Conservation (phyloP, 306 rosid species). For the Acmispon strigosus region DNA sequence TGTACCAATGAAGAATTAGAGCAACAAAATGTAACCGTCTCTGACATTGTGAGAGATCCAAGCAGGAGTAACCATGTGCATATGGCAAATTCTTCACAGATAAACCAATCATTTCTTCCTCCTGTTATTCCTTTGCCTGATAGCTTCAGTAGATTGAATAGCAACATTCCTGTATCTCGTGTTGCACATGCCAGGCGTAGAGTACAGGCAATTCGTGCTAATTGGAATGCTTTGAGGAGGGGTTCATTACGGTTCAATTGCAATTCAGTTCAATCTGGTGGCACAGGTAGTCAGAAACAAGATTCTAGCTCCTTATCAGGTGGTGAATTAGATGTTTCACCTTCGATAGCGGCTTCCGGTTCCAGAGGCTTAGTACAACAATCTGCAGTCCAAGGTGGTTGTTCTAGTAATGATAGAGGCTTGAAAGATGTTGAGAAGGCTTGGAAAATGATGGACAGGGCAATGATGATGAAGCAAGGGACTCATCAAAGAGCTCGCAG, state of each 20-base stretch:
- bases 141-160: constrained; percentile 19
- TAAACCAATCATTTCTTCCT: constrained; percentile 18
- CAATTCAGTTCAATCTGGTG: constrained; percentile 30
- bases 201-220: constrained; percentile 45
- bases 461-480: constrained; percentile 35
- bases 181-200: constrained; percentile 40
- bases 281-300: constrained; percentile 18
- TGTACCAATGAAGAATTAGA: constrained; percentile 14
- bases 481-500: constrained; percentile 19
- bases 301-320: constrained; percentile 7
- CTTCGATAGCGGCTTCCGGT: constrained; percentile 31
- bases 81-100: constrained; percentile 10
- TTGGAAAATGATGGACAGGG: constrained; percentile 76
- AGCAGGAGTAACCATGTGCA: neutral
- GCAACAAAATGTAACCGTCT: constrained; percentile 3
- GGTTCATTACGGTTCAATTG: constrained; percentile 52
- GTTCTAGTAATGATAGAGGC: constrained; percentile 12
- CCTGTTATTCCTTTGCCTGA: constrained; percentile 16
- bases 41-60: constrained; percentile 32
- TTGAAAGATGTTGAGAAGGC: constrained; percentile 48
- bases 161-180: constrained; percentile 9
- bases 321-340: constrained; percentile 21
- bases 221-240: constrained; percentile 62
- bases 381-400: constrained; percentile 16
- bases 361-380: constrained; percentile 35